Evolutionary conservation across 176 grass and related monocot species (phyloP).

Genomic region (Echinochloa phyllopogon): DNA sequence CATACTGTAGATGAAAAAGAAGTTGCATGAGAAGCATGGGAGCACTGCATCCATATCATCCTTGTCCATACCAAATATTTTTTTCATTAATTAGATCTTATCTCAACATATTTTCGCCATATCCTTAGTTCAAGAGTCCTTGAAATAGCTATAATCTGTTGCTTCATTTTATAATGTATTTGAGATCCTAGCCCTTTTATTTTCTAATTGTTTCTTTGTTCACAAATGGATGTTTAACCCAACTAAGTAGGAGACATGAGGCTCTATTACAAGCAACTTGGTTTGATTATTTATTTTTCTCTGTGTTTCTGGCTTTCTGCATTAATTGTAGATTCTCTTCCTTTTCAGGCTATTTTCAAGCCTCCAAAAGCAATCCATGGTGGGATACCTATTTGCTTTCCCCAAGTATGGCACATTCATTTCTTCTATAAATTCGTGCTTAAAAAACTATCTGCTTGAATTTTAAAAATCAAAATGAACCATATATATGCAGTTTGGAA

Average conservation of each 20-base stretch:
- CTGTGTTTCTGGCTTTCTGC: constrained; percentile 19
- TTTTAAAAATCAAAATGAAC: constrained; percentile 35
- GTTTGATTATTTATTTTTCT: constrained; percentile 2
- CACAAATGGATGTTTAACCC: background rate
- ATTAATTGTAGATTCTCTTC: background rate
- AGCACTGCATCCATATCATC: constrained; percentile 6
- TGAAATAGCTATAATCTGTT: constrained; percentile 1
- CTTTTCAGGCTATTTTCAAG: constrained; percentile 70
- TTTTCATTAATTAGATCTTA: background rate
- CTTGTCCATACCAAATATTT: constrained; percentile 9
- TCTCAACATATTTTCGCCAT: background rate
- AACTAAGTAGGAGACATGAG: background rate
- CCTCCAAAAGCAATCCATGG: constrained; percentile 81
- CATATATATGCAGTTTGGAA: constrained; percentile 65
- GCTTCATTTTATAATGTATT: background rate
- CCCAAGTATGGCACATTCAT: constrained; percentile 71
- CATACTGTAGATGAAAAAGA: background rate
- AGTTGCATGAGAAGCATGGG: constrained; percentile 17
- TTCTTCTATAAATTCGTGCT: constrained; percentile 2
- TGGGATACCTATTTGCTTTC: constrained; percentile 95
- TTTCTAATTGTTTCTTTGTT: background rate
- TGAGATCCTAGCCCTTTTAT: constrained; percentile 17
- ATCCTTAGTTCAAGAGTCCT: background rate
- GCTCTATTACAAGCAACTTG: background rate
- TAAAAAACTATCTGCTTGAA: background rate